Conservation (phyloP, 75 land plant genomes). For the Picea sitchensis region DNA sequence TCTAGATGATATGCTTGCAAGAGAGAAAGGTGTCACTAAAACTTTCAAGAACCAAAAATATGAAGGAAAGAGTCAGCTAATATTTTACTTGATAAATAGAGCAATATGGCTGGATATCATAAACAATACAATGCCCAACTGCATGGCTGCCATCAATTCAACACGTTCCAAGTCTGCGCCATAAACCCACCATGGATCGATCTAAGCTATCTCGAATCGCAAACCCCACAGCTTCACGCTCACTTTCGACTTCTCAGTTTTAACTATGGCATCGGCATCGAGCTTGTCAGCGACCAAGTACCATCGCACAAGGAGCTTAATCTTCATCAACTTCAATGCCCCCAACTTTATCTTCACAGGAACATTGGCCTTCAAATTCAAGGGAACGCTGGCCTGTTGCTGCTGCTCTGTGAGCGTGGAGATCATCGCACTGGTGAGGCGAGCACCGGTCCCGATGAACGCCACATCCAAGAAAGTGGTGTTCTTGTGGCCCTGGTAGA, state of each 20-base stretch:
- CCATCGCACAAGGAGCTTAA: constrained; percentile 30
- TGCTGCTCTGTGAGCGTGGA: constrained; percentile 34
- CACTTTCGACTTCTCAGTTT: constrained; percentile 37
- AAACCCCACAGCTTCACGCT: background rate
- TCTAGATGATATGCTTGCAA: too few relatives aligned
- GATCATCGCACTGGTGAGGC: constrained; percentile 22
- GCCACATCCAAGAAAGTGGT: constrained; percentile 11
- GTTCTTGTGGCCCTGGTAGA: constrained; percentile 32
- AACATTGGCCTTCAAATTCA: constrained; percentile 31
- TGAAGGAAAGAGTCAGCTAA: too few relatives aligned
- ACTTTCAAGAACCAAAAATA: too few relatives aligned
- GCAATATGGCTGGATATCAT: too few relatives aligned
- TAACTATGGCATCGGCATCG: constrained; percentile 22
- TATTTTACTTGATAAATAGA: too few relatives aligned
- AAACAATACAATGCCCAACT: too few relatives aligned
- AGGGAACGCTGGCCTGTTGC: constrained; percentile 39
- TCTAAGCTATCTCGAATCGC: background rate
- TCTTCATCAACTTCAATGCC: constrained; percentile 33
- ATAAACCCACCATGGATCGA: too few relatives aligned
- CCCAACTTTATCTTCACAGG: constrained; percentile 48
- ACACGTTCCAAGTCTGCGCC: too few relatives aligned
- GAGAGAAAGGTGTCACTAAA: too few relatives aligned
- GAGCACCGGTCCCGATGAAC: constrained; percentile 18
- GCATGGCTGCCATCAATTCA: too few relatives aligned
- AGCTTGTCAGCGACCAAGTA: constrained; percentile 42